Percentiles rank a stretch among this genome's conserved stretches.
These are phyloP conservation scores for Vanderwaltozyma tropicalis DNA, from an alignment of 805 yeast genomes.

Conservation along the genomic window DNA sequence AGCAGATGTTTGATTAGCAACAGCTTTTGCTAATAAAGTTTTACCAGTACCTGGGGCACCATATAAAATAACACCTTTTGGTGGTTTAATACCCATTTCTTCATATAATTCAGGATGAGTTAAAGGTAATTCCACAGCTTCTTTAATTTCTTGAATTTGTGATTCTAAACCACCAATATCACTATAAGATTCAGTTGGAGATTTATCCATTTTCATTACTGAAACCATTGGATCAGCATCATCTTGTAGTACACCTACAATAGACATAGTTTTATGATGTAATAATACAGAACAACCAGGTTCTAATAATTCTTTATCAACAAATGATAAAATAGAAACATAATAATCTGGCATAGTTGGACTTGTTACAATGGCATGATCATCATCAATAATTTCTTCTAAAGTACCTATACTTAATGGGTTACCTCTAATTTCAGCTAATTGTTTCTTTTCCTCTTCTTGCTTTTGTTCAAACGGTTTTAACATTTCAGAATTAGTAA, in stretches of 20 bases:
- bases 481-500: constrained; percentile 84
- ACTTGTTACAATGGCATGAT: constrained; percentile 94
- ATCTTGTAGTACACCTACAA: constrained; percentile 97
- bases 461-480: constrained; percentile 95
- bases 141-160: constrained; percentile 96
- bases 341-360: constrained; percentile 96
- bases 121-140: constrained; percentile 88
- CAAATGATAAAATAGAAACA: constrained; percentile 91
- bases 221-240: constrained; percentile 97
- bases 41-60: constrained; percentile 99
- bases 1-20: constrained; percentile 95
- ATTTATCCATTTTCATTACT: constrained; percentile 95
- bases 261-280: constrained; percentile 90
- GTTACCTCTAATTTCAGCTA: constrained; percentile 90
- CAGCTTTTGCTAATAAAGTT: constrained; percentile 91
- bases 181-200: constrained; percentile 93
- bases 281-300: constrained; percentile 94
- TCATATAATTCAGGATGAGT: constrained; percentile 96
- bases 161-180: constrained; percentile 94
- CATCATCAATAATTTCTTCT: constrained; percentile 96
- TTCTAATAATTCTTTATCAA: constrained; percentile 88
- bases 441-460: constrained; percentile 89
- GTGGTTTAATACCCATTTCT: constrained; percentile 98
- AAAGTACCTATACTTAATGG: constrained; percentile 95
- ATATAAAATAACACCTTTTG: constrained; percentile 92